Evolutionary conservation across 2,329 filamentous ascomycete genomes (phyloP).

Genomic region (Diatrype stigma): DNA sequence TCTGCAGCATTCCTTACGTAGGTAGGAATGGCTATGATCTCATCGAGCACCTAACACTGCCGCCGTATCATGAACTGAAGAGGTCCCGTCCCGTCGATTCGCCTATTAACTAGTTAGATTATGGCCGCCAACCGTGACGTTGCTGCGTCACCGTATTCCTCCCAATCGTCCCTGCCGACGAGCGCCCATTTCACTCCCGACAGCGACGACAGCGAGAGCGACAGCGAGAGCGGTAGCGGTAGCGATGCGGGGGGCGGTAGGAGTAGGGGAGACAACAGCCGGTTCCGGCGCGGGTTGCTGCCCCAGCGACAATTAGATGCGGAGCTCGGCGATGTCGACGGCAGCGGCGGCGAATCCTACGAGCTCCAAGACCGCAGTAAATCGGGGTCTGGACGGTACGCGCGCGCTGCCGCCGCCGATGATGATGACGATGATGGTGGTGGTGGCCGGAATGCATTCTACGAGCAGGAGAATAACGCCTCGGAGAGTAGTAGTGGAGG

Average conservation of each 20-base stretch:
- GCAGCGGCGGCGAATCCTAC: conserved; percentile 1
- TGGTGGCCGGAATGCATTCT: background rate
- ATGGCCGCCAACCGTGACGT: background rate
- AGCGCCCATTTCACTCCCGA: background rate
- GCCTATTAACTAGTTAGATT: background rate
- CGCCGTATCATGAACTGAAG: no score
- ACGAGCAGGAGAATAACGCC: background rate
- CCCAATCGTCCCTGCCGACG: background rate
- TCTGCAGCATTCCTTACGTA: no score
- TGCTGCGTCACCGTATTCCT: background rate
- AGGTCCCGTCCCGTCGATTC: no score
- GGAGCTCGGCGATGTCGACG: background rate
- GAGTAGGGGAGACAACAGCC: no score
- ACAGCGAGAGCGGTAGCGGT: no score
- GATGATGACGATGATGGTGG: background rate
- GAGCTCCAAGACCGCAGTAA: conserved; percentile 6
- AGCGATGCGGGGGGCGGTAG: no score
- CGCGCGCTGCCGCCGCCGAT: no score
- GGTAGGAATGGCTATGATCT: no score
- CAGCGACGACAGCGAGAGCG: conserved; percentile 1
- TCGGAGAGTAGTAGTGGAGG: background rate
- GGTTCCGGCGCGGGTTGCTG: no score
- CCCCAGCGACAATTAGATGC: no score
- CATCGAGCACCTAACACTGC: no score
- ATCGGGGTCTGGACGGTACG: background rate